A percentile compares a stretch with the other conserved stretches of the same genome.
These are phyloP conservation scores for Gossypium laxum DNA, from an alignment of 441 rosid genomes.

Conservation along the genomic window DNA sequence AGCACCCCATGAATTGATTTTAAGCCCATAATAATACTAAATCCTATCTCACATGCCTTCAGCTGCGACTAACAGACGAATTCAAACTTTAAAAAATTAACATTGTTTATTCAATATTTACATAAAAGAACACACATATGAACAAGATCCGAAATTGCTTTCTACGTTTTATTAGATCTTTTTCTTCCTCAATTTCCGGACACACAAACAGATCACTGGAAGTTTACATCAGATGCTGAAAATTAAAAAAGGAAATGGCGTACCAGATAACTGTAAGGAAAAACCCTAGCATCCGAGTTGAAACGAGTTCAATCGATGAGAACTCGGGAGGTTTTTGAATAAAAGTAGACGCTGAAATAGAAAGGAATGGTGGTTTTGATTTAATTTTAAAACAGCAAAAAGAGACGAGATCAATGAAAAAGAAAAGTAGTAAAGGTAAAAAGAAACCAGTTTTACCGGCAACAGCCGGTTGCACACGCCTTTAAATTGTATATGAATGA, in stretches of 20 bases:
- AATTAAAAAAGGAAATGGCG: neutral
- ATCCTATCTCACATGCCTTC: neutral
- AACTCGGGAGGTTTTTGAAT: neutral
- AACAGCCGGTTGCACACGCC: constrained; percentile 17
- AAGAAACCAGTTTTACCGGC: constrained; percentile 14
- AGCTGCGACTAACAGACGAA: neutral
- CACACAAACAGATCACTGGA: neutral
- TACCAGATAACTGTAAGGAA: constrained; percentile 10
- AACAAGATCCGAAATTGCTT: neutral
- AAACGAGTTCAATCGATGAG: neutral
- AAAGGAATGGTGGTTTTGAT: neutral
- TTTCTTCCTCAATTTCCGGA: neutral
- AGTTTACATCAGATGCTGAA: neutral
- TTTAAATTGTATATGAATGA: neutral
- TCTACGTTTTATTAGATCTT: neutral
- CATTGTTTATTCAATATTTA: neutral
- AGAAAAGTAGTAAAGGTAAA: neutral
- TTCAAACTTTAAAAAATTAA: neutral
- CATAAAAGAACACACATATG: neutral
- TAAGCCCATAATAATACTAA: neutral
- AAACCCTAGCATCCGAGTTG: constrained; percentile 18
- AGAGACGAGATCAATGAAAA: neutral
- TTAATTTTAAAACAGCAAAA: neutral
- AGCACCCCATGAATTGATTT: neutral
- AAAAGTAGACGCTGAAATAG: neutral